Evolutionary conservation across 768 basidiomycete species (phyloP).

Genomic region (Boletellus sp.): DNA sequence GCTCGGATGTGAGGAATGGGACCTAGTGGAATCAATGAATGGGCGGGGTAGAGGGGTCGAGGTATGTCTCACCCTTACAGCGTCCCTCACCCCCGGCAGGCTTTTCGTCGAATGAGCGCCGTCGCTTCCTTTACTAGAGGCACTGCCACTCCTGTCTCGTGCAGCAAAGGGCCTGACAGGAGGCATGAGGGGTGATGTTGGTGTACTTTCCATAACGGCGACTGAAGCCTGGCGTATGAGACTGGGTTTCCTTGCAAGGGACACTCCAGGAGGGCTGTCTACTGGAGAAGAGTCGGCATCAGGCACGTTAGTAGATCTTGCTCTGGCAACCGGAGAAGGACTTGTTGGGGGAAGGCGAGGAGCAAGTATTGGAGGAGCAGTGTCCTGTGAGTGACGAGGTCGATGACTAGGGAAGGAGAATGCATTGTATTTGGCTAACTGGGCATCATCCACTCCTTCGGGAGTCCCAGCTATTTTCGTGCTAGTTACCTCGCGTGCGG

Average conservation of each 20-base stretch:
- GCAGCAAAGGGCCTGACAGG: conserved; percentile 46
- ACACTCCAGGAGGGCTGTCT: conserved; percentile 8
- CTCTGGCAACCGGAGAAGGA: conserved; percentile 31
- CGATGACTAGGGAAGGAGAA: conserved; percentile 59
- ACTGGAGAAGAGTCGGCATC: conserved; percentile 18
- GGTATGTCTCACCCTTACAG: conserved; percentile 54
- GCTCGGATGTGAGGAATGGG: conserved; percentile 64
- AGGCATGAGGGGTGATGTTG: conserved; percentile 37
- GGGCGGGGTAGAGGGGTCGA: background rate
- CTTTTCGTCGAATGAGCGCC: conserved; percentile 24
- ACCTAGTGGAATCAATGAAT: conserved; percentile 38
- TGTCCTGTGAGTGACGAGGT: conserved; percentile 56
- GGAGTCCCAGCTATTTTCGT: conserved; percentile 29
- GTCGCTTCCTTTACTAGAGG: conserved; percentile 40
- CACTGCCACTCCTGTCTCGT: conserved; percentile 48
- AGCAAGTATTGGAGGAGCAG: conserved; percentile 29
- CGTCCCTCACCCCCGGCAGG: conserved; percentile 66
- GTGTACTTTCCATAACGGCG: conserved; percentile 49
- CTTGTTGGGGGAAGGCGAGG: conserved; percentile 26
- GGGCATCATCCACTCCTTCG: conserved; percentile 38
- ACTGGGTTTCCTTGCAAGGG: conserved; percentile 34
- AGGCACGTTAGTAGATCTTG: conserved; percentile 33
- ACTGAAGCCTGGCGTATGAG: conserved; percentile 50
- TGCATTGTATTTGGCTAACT: conserved; percentile 43
- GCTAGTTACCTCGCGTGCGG: conserved; percentile 33